phyloP scores from a whole-genome alignment of 139 green algal species.

The Pseudopediastrum boryanum region DNA sequence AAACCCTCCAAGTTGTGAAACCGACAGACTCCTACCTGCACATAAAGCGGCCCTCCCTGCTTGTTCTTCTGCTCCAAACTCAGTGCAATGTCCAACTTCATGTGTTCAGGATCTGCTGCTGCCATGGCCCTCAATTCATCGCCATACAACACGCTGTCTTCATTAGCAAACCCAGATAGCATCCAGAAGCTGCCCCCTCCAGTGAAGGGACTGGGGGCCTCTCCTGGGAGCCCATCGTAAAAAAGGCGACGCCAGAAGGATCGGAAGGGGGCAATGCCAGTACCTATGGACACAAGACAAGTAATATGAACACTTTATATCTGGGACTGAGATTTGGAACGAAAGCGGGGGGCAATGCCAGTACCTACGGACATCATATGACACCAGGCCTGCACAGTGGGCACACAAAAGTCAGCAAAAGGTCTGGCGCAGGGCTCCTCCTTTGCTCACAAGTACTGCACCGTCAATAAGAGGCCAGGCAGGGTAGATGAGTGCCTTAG shows the following conservation, averaged over 20 bases:
- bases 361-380: conserved; percentile 12
- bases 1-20: background rate
- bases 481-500: no score
- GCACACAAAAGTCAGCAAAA: no score
- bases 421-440: no score
- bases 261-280: conserved; percentile 31
- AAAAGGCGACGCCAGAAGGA: conserved; percentile 31
- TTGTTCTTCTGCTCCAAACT: conserved; percentile 18
- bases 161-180: conserved; percentile 10
- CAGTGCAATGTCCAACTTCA: conserved; percentile 18
- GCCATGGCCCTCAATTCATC: conserved; percentile 17
- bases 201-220: background rate
- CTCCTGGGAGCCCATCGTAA: conserved; percentile 2
- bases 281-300: conserved; percentile 10
- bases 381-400: no score
- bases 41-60: background rate
- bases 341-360: conserved; percentile 28
- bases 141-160: conserved; percentile 21
- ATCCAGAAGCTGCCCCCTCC: conserved; percentile 9
- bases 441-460: no score
- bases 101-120: conserved; percentile 21
- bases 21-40: conserved; percentile 2
- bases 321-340: no score
- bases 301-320: no score
- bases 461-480: no score